Evolutionary conservation across 1,284 basidiomycete species (phyloP).

Genomic region (Porogramme epimiltina): DNA sequence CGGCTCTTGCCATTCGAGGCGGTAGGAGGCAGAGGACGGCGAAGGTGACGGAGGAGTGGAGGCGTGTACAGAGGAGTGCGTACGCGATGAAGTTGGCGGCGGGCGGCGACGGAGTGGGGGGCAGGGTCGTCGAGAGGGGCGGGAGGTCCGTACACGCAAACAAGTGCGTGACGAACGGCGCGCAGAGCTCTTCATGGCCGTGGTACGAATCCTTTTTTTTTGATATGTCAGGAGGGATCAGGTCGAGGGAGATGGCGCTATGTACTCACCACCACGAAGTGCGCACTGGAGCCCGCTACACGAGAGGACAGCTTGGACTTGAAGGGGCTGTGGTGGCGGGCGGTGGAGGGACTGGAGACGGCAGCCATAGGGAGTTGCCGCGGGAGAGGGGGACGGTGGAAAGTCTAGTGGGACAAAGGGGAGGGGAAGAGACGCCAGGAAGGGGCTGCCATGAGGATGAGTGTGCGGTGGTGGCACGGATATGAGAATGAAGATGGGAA

Average conservation of each 20-base stretch:
- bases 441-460: too few species aligned
- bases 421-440: too few species aligned
- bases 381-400: conserved; percentile 8
- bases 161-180: conserved; percentile 76
- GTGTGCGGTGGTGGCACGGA: too few species aligned
- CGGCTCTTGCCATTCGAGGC: too few species aligned
- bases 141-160: conserved; percentile 73
- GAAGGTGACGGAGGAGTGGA: too few species aligned
- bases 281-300: conserved; percentile 12
- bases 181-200: conserved; percentile 76
- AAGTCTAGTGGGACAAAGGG: conserved; percentile 13
- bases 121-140: conserved; percentile 31
- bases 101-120: conserved; percentile 53
- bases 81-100: conserved; percentile 88
- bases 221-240: background rate
- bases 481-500: too few species aligned
- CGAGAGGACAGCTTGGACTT: conserved; percentile 27
- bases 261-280: conserved; percentile 20
- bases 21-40: conserved; percentile 84
- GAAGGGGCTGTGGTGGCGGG: conserved; percentile 35
- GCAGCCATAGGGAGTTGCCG: conserved; percentile 31
- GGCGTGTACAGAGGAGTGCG: conserved; percentile 86
- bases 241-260: conserved; percentile 9
- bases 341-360: conserved; percentile 28
- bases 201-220: conserved; percentile 71